Percentiles rank a stretch among this genome's conserved stretches.
These are phyloP conservation scores for Sphagnum tenellum DNA, from an alignment of 225 moss, liverwort and hornwort species.

Conservation along the genomic window DNA sequence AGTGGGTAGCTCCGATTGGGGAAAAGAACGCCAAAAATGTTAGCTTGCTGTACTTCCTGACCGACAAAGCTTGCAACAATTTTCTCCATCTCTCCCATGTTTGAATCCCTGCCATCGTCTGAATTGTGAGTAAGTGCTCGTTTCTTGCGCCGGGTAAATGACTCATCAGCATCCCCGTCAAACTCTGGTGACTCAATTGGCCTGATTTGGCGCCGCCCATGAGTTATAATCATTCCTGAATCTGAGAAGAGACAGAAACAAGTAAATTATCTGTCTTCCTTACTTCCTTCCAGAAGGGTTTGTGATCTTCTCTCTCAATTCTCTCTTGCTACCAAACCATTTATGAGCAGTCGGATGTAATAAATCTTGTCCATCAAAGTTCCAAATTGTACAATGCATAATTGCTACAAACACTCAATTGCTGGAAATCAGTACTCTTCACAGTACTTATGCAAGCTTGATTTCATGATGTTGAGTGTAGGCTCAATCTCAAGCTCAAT, in stretches of 20 bases:
- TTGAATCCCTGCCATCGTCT: constrained; percentile 13
- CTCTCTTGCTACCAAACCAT: neutral
- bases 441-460: neutral
- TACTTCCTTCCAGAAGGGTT: constrained; percentile 7
- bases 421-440: neutral
- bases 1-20: constrained; percentile 69
- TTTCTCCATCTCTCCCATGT: constrained; percentile 8
- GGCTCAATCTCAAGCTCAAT: neutral
- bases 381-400: neutral
- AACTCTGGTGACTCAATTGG: constrained; percentile 27
- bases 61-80: constrained; percentile 43
- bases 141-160: constrained; percentile 45
- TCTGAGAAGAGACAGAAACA: neutral
- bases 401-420: neutral
- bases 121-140: constrained; percentile 27
- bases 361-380: neutral
- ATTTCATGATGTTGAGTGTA: neutral
- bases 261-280: no score
- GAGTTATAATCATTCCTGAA: constrained; percentile 5
- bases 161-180: constrained; percentile 41
- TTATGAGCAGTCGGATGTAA: neutral
- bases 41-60: constrained; percentile 29
- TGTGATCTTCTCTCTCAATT: constrained; percentile 13
- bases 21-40: constrained; percentile 60
- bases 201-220: constrained; percentile 22